These are phyloP conservation scores for Aureobasidium leucospermi DNA, from an alignment of 2,329 filamentous ascomycete species.

Conservation along the genomic window DNA sequence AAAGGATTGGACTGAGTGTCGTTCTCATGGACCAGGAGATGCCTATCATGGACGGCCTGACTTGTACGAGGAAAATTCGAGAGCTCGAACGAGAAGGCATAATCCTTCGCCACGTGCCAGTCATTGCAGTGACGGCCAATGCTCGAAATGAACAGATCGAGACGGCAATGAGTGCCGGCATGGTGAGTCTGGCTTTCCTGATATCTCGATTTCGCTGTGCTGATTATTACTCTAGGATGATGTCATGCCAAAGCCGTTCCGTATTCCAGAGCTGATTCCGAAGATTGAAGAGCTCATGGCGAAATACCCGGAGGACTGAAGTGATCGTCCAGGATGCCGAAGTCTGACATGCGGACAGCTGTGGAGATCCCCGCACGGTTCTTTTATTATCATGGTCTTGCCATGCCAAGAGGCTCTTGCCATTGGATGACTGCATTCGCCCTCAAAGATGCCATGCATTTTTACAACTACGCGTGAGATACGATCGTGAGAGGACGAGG, in stretches of 20 bases:
- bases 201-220: neutral
- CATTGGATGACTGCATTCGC: too few relatives aligned
- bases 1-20: constrained; percentile 28
- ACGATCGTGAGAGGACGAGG: neutral
- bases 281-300: constrained; percentile 43
- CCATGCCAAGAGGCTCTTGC: too few relatives aligned
- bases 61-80: constrained; percentile 62
- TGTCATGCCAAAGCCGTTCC: constrained; percentile 44
- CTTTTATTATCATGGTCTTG: too few relatives aligned
- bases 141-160: constrained; percentile 67
- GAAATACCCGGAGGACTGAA: constrained; percentile 20
- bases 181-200: constrained; percentile 30
- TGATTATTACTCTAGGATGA: constrained; percentile 34
- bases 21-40: constrained; percentile 77
- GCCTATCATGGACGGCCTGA: constrained; percentile 76
- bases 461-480: neutral
- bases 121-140: constrained; percentile 79
- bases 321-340: too few relatives aligned
- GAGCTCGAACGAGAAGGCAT: constrained; percentile 57
- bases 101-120: constrained; percentile 61
- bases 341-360: too few relatives aligned
- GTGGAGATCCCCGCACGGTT: too few relatives aligned
- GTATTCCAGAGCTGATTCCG: constrained; percentile 43
- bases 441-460: too few relatives aligned
- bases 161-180: constrained; percentile 64